Conservation (phyloP, 176 grass and related monocot species). For the Juncus effusus region DNA sequence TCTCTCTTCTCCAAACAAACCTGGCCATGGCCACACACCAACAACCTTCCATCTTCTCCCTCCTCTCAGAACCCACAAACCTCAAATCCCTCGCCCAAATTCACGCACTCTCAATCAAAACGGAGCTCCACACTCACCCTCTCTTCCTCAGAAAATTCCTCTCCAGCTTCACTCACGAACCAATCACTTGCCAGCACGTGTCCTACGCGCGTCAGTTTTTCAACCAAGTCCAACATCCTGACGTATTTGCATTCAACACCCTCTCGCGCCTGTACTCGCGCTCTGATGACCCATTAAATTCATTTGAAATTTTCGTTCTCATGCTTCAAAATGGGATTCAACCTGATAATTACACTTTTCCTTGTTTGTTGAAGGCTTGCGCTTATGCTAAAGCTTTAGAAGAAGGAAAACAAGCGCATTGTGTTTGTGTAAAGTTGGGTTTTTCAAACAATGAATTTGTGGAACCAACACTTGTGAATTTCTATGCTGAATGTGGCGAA, state of each 20-base stretch:
- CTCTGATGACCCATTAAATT: no score
- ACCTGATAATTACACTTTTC: no score
- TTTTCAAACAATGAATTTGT: constrained; percentile 25
- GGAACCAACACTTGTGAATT: constrained; percentile 22
- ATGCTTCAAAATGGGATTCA: no score
- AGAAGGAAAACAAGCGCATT: constrained; percentile 19
- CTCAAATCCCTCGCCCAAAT: constrained; percentile 10
- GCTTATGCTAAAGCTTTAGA: neutral
- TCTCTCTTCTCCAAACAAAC: no score
- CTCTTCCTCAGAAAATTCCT: constrained; percentile 25
- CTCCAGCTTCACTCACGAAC: neutral
- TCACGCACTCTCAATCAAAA: constrained; percentile 33
- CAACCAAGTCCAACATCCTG: neutral
- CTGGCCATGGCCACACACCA: no score
- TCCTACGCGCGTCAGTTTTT: constrained; percentile 27
- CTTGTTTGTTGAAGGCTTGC: no score
- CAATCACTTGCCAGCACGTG: neutral
- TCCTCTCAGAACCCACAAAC: no score
- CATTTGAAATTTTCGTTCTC: no score
- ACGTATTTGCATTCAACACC: no score
- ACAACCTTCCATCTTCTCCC: no score
- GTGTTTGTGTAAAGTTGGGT: constrained; percentile 1
- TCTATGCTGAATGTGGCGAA: constrained; percentile 22
- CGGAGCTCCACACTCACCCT: constrained; percentile 15
- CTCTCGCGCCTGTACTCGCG: no score